Evolutionary conservation across 2,329 filamentous ascomycete genomes (phyloP).

Genomic region (Coniochaeta prunicola): DNA sequence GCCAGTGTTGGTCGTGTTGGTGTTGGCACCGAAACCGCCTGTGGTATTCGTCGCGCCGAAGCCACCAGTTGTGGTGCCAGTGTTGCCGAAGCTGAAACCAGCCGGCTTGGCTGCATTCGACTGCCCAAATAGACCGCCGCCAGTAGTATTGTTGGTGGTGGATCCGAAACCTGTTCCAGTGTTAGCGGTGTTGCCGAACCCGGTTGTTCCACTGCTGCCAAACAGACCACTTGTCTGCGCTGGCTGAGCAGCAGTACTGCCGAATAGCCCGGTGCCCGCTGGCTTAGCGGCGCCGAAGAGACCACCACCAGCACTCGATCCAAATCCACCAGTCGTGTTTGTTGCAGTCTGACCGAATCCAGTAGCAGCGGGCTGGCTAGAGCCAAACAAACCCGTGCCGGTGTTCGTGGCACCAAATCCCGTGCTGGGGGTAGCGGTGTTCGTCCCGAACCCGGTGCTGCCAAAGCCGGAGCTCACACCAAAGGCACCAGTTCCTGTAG

Average conservation of each 20-base stretch:
- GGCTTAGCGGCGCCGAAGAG: slow-evolving; percentile 31
- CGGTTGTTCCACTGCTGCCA: slow-evolving; percentile 14
- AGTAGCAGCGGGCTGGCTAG: slow-evolving; percentile 29
- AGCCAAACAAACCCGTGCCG: slow-evolving; percentile 31
- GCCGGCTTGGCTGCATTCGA: slow-evolving; percentile 14
- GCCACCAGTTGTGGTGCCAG: slow-evolving; percentile 10
- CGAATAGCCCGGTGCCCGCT: slow-evolving; percentile 25
- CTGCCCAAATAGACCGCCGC: slow-evolving; percentile 22
- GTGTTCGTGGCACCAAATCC: slow-evolving; percentile 18
- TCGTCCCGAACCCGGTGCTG: slow-evolving; percentile 34
- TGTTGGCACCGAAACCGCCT: slow-evolving; percentile 24
- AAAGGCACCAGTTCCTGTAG: slow-evolving; percentile 78
- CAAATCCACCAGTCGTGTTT: slow-evolving; percentile 33
- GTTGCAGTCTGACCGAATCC: slow-evolving; percentile 35
- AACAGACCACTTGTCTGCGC: slow-evolving; percentile 26
- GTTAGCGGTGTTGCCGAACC: slow-evolving; percentile 13
- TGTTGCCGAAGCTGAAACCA: slow-evolving; percentile 13
- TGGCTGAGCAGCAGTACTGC: slow-evolving; percentile 11
- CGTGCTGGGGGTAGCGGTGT: slow-evolving; percentile 6
- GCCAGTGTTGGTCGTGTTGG: slow-evolving; percentile 17
- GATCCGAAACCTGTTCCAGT: slow-evolving; percentile 21
- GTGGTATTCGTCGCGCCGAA: slow-evolving; percentile 24
- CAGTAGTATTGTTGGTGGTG: slow-evolving; percentile 16
- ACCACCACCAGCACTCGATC: slow-evolving; percentile 31
- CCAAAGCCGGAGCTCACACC: slow-evolving; percentile 51